Evolutionary conservation across 192 early-diverging fungal species (phyloP).

Genomic region (Coemansia erecta): DNA sequence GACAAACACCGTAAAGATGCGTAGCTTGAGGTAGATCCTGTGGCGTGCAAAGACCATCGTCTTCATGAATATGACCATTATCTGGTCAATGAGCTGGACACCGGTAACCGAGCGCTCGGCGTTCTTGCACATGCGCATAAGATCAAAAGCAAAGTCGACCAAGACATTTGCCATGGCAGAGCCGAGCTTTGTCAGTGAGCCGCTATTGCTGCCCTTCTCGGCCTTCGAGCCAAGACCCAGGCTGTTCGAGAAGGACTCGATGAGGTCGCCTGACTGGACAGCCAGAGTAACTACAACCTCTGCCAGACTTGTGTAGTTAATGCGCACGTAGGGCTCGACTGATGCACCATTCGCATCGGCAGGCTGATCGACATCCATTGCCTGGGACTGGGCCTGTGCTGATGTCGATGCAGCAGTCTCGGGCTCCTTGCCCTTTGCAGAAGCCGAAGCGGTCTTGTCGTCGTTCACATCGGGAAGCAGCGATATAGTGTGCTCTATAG

Average conservation of each 20-base stretch:
- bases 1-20: conserved; percentile 35
- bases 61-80: conserved; percentile 45
- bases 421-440: conserved; percentile 21
- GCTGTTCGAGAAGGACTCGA: conserved; percentile 52
- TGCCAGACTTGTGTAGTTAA: conserved; percentile 36
- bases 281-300: conserved; percentile 40
- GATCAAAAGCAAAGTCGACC: conserved; percentile 22
- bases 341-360: neutral
- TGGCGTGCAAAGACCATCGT: conserved; percentile 47
- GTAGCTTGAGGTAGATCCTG: conserved; percentile 49
- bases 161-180: conserved; percentile 17
- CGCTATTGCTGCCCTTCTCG: conserved; percentile 3
- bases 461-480: conserved; percentile 20
- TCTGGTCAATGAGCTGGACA: conserved; percentile 43
- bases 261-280: conserved; percentile 39
- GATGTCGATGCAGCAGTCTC: conserved; percentile 1
- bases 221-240: conserved; percentile 20
- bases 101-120: conserved; percentile 22
- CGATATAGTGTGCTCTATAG: conserved; percentile 28
- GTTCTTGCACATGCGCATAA: conserved; percentile 17
- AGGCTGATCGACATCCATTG: conserved; percentile 41
- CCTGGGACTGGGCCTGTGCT: conserved; percentile 5
- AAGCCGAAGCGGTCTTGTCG: conserved; percentile 2
- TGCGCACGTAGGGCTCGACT: conserved; percentile 20
- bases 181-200: conserved; percentile 11